Percentiles rank a stretch among this genome's conserved stretches.
phyloP scores from a whole-genome alignment of 1,284 basidiomycete genomes.

The Clitocybe nebularis region DNA sequence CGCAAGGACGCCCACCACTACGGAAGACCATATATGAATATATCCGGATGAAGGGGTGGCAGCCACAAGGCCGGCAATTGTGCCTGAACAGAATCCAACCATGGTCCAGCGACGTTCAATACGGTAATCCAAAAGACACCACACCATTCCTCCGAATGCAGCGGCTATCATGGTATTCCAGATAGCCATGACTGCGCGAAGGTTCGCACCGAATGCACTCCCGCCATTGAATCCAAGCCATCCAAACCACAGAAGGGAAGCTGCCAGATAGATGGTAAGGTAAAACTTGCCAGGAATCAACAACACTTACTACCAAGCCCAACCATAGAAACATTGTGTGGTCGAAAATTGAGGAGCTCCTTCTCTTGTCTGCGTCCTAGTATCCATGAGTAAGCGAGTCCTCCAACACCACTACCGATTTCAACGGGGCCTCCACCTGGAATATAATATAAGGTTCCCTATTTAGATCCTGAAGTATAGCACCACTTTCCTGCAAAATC shows the following conservation, averaged over 20 bases:
- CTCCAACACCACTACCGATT: constrained; percentile 85
- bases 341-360: constrained; percentile 85
- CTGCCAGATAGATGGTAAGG: constrained; percentile 39
- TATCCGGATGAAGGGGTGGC: constrained; percentile 79
- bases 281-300: constrained; percentile 27
- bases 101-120: constrained; percentile 78
- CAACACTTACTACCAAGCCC: constrained; percentile 68
- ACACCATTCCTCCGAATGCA: constrained; percentile 77
- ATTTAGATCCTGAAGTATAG: constrained; percentile 5
- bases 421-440: constrained; percentile 90
- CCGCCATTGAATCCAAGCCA: constrained; percentile 73
- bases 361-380: constrained; percentile 74
- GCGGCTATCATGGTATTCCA: constrained; percentile 87
- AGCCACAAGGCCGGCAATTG: constrained; percentile 88
- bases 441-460: constrained; percentile 11
- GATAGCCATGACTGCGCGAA: constrained; percentile 82
- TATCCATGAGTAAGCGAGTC: constrained; percentile 86
- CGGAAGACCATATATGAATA: constrained; percentile 64
- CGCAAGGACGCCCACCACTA: constrained; percentile 76
- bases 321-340: constrained; percentile 90
- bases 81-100: constrained; percentile 91
- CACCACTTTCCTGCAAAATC: constrained; percentile 67
- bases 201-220: constrained; percentile 86
- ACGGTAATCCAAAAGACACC: constrained; percentile 86
- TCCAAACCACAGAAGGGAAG: constrained; percentile 84